These are phyloP conservation scores for Dactylonectria estremocensis DNA, from an alignment of 2,329 filamentous ascomycete genomes.

Conservation along the genomic window DNA sequence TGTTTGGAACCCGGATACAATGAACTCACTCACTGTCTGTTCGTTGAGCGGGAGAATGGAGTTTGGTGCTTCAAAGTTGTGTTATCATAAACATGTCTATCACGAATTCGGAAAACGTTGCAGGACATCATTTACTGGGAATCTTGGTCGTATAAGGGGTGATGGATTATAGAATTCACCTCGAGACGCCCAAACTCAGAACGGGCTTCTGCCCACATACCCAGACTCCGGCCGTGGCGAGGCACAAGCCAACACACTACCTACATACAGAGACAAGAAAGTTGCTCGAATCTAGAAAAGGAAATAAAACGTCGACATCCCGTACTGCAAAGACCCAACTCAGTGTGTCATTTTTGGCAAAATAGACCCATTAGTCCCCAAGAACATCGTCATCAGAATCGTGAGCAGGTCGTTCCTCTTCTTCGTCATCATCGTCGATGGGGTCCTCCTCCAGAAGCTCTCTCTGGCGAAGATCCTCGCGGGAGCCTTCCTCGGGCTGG, in stretches of 20 bases:
- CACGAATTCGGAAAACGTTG: neutral
- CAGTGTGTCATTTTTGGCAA: conserved; percentile 17
- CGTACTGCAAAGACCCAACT: conserved; percentile 31
- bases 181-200: conserved; percentile 36
- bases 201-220: conserved; percentile 38
- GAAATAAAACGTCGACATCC: conserved; percentile 30
- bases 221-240: conserved; percentile 42
- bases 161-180: conserved; percentile 37
- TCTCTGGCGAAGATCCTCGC: conserved; percentile 69
- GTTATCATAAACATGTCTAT: conserved; percentile 15
- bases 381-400: conserved; percentile 62
- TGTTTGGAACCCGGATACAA: conserved; percentile 76
- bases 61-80: conserved; percentile 8
- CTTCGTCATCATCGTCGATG: conserved; percentile 55
- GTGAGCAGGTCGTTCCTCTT: conserved; percentile 50
- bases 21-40: conserved; percentile 22
- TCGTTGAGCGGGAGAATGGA: neutral
- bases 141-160: conserved; percentile 21
- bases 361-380: conserved; percentile 57
- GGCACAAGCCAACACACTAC: conserved; percentile 39
- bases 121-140: conserved; percentile 20
- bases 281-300: conserved; percentile 28
- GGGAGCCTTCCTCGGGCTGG: conserved; percentile 72
- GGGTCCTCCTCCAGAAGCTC: conserved; percentile 69
- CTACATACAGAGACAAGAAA: conserved; percentile 25